Evolutionary conservation across 306 rosid genomes (phyloP).

Genomic region (Adenanthera pavonina): DNA sequence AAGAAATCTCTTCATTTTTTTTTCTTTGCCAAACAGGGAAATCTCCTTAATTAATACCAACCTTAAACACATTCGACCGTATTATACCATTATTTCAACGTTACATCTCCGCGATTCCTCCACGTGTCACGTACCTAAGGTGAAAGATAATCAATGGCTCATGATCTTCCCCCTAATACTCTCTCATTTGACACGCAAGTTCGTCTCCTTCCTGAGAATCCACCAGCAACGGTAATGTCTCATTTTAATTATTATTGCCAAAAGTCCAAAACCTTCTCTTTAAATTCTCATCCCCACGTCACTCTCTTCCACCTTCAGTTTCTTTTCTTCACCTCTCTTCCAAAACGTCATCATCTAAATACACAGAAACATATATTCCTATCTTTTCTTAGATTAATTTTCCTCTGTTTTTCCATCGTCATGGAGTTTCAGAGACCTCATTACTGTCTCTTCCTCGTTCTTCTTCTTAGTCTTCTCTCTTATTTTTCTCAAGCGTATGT

Average conservation of each 20-base stretch:
- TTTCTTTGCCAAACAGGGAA: too few relatives aligned
- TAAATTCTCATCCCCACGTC: not conserved
- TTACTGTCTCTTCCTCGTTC: conserved; percentile 27
- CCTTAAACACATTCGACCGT: not conserved
- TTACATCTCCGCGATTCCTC: conserved; percentile 7
- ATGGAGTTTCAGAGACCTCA: conserved; percentile 44
- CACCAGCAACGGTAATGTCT: not conserved
- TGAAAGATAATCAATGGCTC: not conserved
- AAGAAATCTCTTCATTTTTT: too few relatives aligned
- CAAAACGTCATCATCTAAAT: not conserved
- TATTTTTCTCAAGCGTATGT: conserved; percentile 49
- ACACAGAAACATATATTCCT: not conserved
- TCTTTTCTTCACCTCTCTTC: not conserved
- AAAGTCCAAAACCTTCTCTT: not conserved
- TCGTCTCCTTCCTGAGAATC: not conserved
- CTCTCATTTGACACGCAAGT: conserved; percentile 18
- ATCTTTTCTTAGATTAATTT: not conserved
- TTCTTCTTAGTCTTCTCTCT: conserved; percentile 39
- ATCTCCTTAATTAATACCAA: not conserved
- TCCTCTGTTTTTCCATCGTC: not conserved
- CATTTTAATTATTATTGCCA: not conserved
- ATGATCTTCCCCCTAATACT: conserved; percentile 1
- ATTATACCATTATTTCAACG: not conserved
- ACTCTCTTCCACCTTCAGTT: not conserved
- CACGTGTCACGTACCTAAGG: conserved; percentile 1